Evolutionary conservation across 169 alveolate species (phyloP), one percentile per base, ranked within the genome.

Genomic region (Eimeria necatrix): DNA sequence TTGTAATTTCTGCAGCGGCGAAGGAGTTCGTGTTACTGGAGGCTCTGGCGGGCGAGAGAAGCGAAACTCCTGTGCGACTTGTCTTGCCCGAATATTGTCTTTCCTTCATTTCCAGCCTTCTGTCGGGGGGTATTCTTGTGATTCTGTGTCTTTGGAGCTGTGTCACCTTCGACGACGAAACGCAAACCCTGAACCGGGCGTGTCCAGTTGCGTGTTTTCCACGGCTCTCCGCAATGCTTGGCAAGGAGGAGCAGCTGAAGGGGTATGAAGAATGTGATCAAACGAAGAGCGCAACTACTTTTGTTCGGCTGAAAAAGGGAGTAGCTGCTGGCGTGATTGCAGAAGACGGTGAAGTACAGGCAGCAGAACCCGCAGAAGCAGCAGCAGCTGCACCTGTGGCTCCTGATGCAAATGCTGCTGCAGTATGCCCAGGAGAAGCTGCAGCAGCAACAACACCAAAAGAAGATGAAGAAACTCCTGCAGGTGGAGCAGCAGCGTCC

Each of bases 191-290:
- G 18, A 56, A 56, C 64, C 64, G 1, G 41, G 41, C 41, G 41
- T 32, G 41, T 32, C 41, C 52, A 32, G 32, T 8, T 32, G 84
- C 32, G 84, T 18, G 60, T 6, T 53, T 73, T 32, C 56, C 84
- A n/a, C 59, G 84, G 6, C 84, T 73, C 41, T 32, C 59, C 41
- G 59, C 84, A 73, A 26, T 73, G 84, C 59, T 73, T 26, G 59
- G 24, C 84, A 32, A 49, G 24, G 49, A 16, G 14, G 84, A 73
- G 84, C 60, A 73, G 59, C 59, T 73, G 26, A 24, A 7, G 59
- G 14, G 53, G 59, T 7, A 8, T 41, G 84, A 18, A 26, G 84
- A 32, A 32, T 32, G 41, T 32, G 41, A 32, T 0, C 41, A 32
- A 32, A 32, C 41, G 2, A 32, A 32, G 41, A 2, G 41, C 41